Conservation (phyloP, 306 rosid genomes). For the Acacia melanoxylon region DNA sequence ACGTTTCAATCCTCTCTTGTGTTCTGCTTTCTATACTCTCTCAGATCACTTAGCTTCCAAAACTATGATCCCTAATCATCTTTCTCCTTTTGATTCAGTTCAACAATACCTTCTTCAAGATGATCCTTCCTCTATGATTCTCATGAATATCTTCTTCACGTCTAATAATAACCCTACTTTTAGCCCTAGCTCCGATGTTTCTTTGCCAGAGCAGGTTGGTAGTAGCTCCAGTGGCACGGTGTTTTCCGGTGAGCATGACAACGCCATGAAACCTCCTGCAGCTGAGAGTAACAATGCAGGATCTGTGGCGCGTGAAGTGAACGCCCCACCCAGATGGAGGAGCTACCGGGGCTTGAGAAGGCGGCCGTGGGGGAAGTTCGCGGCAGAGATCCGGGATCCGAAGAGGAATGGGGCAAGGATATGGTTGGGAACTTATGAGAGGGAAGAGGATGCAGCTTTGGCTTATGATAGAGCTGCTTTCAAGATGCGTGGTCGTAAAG, state of each 20-base stretch:
- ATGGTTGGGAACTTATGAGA: constrained; percentile 72
- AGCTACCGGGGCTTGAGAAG: constrained; percentile 49
- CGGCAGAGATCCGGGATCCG: constrained; percentile 46
- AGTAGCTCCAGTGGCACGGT: not conserved
- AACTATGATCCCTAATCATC: not conserved
- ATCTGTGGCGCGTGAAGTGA: not conserved
- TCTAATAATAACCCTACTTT: not conserved
- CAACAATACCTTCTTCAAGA: not conserved
- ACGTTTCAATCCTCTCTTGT: not conserved
- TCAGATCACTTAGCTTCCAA: not conserved
- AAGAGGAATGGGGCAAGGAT: constrained; percentile 52
- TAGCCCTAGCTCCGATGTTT: not conserved
- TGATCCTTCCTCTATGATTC: not conserved
- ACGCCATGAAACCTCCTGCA: not conserved
- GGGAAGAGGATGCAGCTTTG: constrained; percentile 53
- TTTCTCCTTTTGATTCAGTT: not conserved
- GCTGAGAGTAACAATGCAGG: not conserved
- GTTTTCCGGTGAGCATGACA: not conserved
- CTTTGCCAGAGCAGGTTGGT: not conserved
- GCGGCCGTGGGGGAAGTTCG: constrained; percentile 58
- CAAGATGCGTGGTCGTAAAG: constrained; percentile 59
- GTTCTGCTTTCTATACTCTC: not conserved
- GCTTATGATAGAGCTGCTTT: constrained; percentile 77
- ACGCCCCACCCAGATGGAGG: constrained; percentile 16
- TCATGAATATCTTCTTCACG: not conserved